Evolutionary conservation across 768 basidiomycete genomes (phyloP), one percentile per base, ranked within the genome.

Genomic region (Hygrocybe coccinea): DNA sequence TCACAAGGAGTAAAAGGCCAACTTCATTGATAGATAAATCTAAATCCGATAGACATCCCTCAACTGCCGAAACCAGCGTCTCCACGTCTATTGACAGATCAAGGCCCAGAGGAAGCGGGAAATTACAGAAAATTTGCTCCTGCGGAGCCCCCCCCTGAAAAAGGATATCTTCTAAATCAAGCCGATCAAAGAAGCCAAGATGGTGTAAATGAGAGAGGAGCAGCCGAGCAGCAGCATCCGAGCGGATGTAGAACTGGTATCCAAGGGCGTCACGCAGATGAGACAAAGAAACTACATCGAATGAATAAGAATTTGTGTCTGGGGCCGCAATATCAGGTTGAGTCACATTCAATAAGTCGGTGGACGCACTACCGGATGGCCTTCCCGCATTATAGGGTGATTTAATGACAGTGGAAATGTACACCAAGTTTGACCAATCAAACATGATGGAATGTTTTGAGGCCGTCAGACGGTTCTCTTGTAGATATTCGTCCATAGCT

Each of bases 11-110:
- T 7, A 89, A 67, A 54, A 92, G 79, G 1, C 85, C 90, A 36
- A 78, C 73, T 68, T 93, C 91, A 61, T 90, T 89, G 24, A 84
- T 75, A 2, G 85, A 80, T 25, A 93, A 71, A 66, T 91, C 84
- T 22, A 89, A 65, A 61, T 90, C 87, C 5, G 75, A 72, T 21
- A 93, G 72, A 60, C 84, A 86, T 4, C 80, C 79, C 65, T 91
- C 89, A 24, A 91, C 80, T 4, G 86, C 77, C 6, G 82, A 76
- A 17, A 90, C 80, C 25, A 93, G 73, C 0, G 77, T 80, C 62
- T 91, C 89, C 6, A 92, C 87, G 45, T 84, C 82, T 15, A 77
- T 75, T 1, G 89, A 86, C 11, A 84, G 69, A 59, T 92, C 90
- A 39, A 91, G 76, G 0, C 85, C 81, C 9, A 87, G 67, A 1